Conservation (phyloP, 2,329 filamentous ascomycete genomes). For the Sporothrix protearum region DNA sequence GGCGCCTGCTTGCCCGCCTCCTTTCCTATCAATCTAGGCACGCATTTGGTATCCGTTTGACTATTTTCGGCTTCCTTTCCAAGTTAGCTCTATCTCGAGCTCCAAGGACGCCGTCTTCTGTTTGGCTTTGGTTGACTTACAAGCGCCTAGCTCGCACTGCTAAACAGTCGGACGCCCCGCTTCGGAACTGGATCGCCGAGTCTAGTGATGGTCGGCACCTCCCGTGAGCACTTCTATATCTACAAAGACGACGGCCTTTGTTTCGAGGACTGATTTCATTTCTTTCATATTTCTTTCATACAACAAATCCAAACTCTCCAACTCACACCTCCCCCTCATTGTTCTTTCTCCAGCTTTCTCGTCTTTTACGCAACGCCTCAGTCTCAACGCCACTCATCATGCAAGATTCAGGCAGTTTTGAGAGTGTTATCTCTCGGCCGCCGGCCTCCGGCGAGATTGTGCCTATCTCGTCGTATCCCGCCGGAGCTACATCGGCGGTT, state of each 20-base stretch:
- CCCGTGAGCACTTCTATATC: slow-evolving; percentile 1
- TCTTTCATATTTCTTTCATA: neutral
- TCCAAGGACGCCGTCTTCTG: neutral
- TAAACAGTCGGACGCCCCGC: neutral
- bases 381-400: neutral
- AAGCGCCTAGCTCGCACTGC: neutral
- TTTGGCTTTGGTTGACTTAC: neutral
- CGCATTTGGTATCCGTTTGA: neutral
- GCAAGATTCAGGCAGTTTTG: neutral
- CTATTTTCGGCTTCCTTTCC: neutral
- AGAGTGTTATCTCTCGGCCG: neutral
- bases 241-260: neutral
- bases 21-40: too few species aligned
- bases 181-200: neutral
- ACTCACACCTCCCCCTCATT: neutral
- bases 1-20: neutral
- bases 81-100: neutral
- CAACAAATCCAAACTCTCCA: neutral
- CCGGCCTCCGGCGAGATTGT: neutral
- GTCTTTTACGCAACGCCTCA: neutral
- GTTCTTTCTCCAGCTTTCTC: neutral
- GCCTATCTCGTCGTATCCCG: neutral
- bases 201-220: slow-evolving; percentile 5
- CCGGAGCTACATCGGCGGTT: slow-evolving; percentile 36
- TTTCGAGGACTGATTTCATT: neutral